Conservation (phyloP, 2,329 filamentous ascomycete genomes). For the Penicillium sp. region DNA sequence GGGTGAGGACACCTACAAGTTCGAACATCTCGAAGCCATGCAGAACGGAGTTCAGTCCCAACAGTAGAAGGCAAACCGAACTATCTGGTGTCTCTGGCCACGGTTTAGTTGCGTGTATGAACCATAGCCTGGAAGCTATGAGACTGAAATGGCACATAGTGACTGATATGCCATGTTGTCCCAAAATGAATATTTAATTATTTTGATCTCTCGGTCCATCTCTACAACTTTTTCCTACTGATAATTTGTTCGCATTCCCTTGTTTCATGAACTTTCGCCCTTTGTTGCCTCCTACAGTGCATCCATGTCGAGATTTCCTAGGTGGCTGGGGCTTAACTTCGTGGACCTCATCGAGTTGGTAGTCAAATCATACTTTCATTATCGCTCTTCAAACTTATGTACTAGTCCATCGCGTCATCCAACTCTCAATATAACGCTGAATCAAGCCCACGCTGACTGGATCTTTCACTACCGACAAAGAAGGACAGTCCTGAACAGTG, state of each 20-base stretch:
- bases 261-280: too few relatives aligned
- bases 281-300: too few relatives aligned
- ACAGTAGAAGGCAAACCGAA: neutral
- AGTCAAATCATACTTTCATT: neutral
- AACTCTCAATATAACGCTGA: conserved; percentile 19
- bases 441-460: conserved; percentile 18
- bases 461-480: conserved; percentile 15
- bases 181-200: neutral
- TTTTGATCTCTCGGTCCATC: neutral
- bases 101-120: neutral
- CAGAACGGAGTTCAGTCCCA: conserved; percentile 30
- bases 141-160: neutral
- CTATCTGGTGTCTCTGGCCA: too few relatives aligned
- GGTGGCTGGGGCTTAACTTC: too few relatives aligned
- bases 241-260: too few relatives aligned
- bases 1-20: conserved; percentile 62
- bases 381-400: neutral
- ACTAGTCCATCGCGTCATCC: conserved; percentile 21
- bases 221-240: too few relatives aligned
- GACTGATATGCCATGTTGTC: neutral
- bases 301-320: too few relatives aligned
- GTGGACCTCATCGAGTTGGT: too few relatives aligned
- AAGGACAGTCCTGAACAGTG: conserved; percentile 20
- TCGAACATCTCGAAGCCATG: conserved; percentile 49
- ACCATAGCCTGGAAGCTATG: neutral